These are phyloP conservation scores for Salinomyces thailandicus DNA, from an alignment of 2,329 filamentous ascomycete genomes.

Conservation along the genomic window DNA sequence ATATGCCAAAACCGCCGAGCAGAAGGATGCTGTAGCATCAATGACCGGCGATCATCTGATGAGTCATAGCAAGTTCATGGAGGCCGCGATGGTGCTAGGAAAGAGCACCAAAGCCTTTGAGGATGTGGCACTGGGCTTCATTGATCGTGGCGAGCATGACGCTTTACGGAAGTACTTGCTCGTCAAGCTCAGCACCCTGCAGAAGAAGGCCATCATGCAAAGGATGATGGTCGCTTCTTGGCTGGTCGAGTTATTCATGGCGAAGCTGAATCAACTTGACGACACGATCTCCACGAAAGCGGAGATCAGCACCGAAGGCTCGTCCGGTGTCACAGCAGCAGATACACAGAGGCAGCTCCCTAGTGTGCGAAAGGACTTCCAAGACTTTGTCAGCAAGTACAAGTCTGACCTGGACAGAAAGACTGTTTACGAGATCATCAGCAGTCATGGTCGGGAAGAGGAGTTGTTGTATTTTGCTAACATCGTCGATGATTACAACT, in stretches of 20 bases:
- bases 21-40: slow-evolving; percentile 85
- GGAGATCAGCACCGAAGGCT: slow-evolving; percentile 57
- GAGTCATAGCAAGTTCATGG: slow-evolving; percentile 66
- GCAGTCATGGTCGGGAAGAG: slow-evolving; percentile 86
- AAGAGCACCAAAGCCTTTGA: slow-evolving; percentile 96
- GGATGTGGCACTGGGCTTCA: slow-evolving; percentile 82
- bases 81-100: slow-evolving; percentile 84
- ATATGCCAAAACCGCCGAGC: slow-evolving; percentile 66
- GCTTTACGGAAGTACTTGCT: slow-evolving; percentile 81
- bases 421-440: slow-evolving; percentile 91
- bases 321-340: slow-evolving; percentile 30
- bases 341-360: slow-evolving; percentile 64
- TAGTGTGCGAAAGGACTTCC: slow-evolving; percentile 64
- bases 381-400: slow-evolving; percentile 76
- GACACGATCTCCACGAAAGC: slow-evolving; percentile 87
- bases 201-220: slow-evolving; percentile 81
- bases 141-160: slow-evolving; percentile 83
- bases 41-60: slow-evolving; percentile 85
- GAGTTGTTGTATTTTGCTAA: slow-evolving; percentile 88
- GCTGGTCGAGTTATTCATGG: slow-evolving; percentile 95
- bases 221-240: slow-evolving; percentile 89
- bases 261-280: slow-evolving; percentile 86
- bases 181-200: slow-evolving; percentile 70
- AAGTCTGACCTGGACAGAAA: slow-evolving; percentile 80
- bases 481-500: slow-evolving; percentile 81